These are phyloP conservation scores for Volvox carteri DNA, from an alignment of 163 green algal genomes.

Conservation along the genomic window DNA sequence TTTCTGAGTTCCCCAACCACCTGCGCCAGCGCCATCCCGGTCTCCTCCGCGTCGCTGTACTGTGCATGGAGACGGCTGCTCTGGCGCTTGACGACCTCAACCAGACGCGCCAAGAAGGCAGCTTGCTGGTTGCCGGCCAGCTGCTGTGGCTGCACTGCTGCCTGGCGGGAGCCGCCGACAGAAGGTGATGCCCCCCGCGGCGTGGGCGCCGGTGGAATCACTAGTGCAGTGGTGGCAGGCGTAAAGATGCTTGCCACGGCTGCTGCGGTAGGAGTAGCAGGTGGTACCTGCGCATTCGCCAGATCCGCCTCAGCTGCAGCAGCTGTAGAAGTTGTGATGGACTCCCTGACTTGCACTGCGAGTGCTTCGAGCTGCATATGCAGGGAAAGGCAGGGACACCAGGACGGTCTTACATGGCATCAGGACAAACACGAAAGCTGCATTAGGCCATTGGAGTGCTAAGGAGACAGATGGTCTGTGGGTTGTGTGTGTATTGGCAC, in stretches of 20 bases:
- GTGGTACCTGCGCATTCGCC: not conserved
- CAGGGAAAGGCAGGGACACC: not conserved
- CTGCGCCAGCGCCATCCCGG: conserved; percentile 52
- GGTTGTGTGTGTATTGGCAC: not conserved
- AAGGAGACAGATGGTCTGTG: not conserved
- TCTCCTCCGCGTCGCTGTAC: conserved; percentile 58
- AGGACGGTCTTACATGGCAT: not conserved
- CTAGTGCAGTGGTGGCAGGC: not conserved
- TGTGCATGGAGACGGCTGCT: conserved; percentile 56
- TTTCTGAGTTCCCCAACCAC: too few relatives aligned
- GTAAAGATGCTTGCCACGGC: conserved; percentile 47
- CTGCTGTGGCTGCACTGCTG: not conserved
- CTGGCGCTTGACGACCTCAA: conserved; percentile 59
- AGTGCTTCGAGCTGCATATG: conserved; percentile 12
- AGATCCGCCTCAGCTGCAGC: not conserved
- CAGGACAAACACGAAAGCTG: not conserved
- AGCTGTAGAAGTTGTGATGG: not conserved
- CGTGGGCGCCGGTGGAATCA: conserved; percentile 7
- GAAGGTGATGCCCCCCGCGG: conserved; percentile 21
- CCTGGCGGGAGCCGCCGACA: not conserved
- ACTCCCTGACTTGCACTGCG: conserved; percentile 16
- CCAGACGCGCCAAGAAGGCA: conserved; percentile 51
- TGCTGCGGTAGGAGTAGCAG: not conserved
- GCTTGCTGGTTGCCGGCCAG: conserved; percentile 13
- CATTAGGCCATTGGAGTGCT: not conserved